Conservation (phyloP, 768 basidiomycete species). For the Hericium coralloides region DNA sequence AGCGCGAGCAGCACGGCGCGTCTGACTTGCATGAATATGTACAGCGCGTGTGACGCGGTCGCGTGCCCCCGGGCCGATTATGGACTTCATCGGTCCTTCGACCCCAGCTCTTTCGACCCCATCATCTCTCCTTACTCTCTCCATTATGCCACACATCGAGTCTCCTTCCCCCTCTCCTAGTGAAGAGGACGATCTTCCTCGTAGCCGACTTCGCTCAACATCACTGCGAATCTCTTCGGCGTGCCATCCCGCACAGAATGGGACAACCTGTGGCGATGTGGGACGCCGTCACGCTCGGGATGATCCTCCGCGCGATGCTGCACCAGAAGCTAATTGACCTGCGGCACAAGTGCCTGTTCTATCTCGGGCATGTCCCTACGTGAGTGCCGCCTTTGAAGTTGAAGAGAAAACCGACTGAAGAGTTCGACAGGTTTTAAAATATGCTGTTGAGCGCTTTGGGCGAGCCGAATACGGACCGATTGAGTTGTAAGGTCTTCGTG, state of each 20-base stretch:
- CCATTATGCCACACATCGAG: no score
- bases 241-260: conserved; percentile 73
- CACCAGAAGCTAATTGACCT: conserved; percentile 88
- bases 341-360: conserved; percentile 93
- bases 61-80: no score
- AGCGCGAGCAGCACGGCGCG: no score
- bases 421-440: conserved; percentile 58
- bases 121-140: no score
- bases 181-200: no score
- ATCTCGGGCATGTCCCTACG: conserved; percentile 87
- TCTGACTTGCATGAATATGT: no score
- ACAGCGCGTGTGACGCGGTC: no score
- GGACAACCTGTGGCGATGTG: conserved; percentile 79
- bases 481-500: conserved; percentile 42
- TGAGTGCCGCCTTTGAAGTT: no score
- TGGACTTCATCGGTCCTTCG: no score
- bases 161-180: no score
- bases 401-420: no score
- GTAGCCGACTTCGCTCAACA: background rate
- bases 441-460: conserved; percentile 73
- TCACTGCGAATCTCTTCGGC: conserved; percentile 40
- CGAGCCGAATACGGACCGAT: conserved; percentile 79
- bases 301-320: conserved; percentile 84
- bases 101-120: no score
- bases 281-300: conserved; percentile 72